phyloP scores from a whole-genome alignment of 169 alveolate species.

The Plasmodium cynomolgi region DNA sequence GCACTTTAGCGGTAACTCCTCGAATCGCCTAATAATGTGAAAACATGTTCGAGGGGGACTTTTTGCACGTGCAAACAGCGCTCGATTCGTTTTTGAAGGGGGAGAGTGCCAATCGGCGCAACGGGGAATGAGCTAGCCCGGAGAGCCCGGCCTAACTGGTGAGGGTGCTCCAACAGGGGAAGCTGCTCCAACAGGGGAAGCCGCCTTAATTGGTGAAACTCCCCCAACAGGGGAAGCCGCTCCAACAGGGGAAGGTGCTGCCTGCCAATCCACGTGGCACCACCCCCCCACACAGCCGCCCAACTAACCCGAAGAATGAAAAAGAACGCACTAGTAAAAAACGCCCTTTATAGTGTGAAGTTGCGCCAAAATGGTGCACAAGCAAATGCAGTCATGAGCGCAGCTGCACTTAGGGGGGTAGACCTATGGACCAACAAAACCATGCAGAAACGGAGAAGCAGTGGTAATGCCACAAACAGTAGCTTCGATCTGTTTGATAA shows the following conservation, averaged over 20 bases:
- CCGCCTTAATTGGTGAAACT: not conserved
- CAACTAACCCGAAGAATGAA: not conserved
- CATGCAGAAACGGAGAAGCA: not conserved
- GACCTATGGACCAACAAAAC: not conserved
- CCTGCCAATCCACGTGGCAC: not conserved
- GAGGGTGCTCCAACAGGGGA: too few relatives aligned
- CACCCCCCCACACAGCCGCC: not conserved
- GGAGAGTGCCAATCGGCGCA: not conserved
- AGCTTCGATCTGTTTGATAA: constrained; percentile 23
- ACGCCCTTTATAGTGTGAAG: not conserved
- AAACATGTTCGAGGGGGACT: not conserved
- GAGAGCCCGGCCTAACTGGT: not conserved
- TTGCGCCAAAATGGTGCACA: not conserved
- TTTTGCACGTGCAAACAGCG: not conserved
- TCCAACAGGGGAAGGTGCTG: not conserved
- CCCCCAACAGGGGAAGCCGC: not conserved
- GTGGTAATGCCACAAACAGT: not conserved
- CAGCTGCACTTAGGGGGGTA: not conserved
- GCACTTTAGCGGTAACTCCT: not conserved
- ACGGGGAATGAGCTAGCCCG: not conserved
- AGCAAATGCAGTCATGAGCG: not conserved
- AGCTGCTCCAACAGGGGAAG: not conserved
- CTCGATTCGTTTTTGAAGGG: not conserved
- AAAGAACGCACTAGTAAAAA: not conserved
- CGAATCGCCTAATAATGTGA: not conserved